Percentiles rank a stretch among this genome's conserved stretches.
These are phyloP conservation scores for Acanthamoeba rhysodes DNA, from an alignment of 208 protist genomes.

Conservation along the genomic window DNA sequence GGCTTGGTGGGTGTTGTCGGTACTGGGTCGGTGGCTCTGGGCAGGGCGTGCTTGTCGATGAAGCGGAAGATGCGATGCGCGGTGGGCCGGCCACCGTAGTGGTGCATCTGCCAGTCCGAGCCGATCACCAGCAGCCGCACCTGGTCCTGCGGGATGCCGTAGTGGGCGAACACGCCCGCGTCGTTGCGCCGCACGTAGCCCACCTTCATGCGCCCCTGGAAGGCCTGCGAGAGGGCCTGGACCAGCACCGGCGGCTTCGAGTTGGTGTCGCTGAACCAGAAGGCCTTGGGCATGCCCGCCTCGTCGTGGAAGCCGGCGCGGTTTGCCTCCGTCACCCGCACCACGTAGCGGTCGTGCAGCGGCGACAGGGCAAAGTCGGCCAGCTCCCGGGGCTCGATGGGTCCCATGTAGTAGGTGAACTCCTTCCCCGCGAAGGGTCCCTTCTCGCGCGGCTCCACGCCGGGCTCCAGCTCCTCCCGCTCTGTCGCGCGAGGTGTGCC, in stretches of 20 bases:
- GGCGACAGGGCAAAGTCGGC: background rate
- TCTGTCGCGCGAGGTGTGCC: background rate
- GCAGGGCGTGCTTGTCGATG: conserved; percentile 5
- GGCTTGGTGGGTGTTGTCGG: too few species aligned
- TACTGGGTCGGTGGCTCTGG: background rate
- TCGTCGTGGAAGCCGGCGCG: background rate
- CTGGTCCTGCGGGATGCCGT: background rate
- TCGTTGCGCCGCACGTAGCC: conserved; percentile 21
- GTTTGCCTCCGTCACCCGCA: background rate
- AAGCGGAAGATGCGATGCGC: conserved; percentile 3
- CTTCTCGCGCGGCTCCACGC: background rate
- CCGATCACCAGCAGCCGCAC: conserved; percentile 21
- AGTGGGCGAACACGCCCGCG: conserved; percentile 23
- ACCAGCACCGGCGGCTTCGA: background rate
- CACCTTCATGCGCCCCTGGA: conserved; percentile 9
- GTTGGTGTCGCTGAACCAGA: conserved; percentile 47
- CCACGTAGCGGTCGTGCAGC: conserved; percentile 29
- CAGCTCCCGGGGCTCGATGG: background rate
- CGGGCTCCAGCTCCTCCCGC: background rate
- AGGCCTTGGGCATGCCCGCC: conserved; percentile 1
- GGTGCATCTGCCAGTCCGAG: conserved; percentile 53
- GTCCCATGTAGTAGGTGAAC: conserved; percentile 9
- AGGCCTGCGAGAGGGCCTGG: conserved; percentile 11
- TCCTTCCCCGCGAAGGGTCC: conserved; percentile 8
- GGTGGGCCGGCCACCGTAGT: conserved; percentile 2